These are phyloP conservation scores for Pelargonium cotyledonis DNA, from an alignment of 441 rosid species.

Conservation along the genomic window DNA sequence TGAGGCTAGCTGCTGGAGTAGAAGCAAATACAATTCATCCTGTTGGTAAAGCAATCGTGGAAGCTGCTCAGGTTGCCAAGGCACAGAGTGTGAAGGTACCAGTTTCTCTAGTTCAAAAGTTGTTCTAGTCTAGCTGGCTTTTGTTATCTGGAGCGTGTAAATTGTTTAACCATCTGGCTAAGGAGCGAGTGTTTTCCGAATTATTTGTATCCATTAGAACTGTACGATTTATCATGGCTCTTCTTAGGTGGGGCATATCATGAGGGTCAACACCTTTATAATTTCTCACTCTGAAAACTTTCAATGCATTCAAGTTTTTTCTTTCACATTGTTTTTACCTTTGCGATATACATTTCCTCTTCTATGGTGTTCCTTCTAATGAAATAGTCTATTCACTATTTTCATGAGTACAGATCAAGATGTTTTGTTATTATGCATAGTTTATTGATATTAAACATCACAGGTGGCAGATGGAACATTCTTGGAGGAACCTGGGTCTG, in stretches of 20 bases:
- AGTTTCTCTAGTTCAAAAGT: conserved; percentile 8
- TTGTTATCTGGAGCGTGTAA: background rate
- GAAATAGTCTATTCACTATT: background rate
- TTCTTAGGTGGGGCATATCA: background rate
- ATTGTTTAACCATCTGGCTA: background rate
- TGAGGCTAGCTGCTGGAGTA: conserved; percentile 82
- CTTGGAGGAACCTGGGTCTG: conserved; percentile 92
- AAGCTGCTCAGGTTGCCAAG: conserved; percentile 60
- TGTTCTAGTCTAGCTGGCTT: conserved; percentile 9
- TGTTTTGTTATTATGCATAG: background rate
- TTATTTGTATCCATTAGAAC: background rate
- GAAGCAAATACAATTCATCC: conserved; percentile 92
- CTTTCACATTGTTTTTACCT: too few relatives aligned
- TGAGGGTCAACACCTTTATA: background rate
- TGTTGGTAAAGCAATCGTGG: conserved; percentile 85
- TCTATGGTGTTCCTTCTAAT: background rate
- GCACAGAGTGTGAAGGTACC: conserved; percentile 51
- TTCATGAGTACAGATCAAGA: background rate
- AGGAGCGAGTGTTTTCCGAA: background rate
- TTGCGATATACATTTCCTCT: background rate
- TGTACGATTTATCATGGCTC: background rate
- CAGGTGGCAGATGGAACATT: conserved; percentile 84
- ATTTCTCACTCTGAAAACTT: background rate
- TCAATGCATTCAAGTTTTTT: too few relatives aligned
- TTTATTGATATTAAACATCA: conserved; percentile 2